These are phyloP conservation scores for Calonectria montana DNA, from an alignment of 2,329 filamentous ascomycete genomes.

Conservation along the genomic window DNA sequence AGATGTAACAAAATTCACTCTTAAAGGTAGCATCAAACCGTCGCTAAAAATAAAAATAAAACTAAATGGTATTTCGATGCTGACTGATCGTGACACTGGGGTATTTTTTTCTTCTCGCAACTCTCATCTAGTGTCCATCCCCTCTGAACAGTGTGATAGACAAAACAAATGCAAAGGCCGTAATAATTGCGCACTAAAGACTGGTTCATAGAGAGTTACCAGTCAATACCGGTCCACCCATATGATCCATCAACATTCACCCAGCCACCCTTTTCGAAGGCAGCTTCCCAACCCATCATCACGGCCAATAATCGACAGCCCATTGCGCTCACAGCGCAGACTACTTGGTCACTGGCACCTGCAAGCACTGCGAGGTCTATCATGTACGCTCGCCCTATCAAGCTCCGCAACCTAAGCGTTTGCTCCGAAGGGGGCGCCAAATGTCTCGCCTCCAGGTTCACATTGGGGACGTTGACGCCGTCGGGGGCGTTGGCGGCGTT, in stretches of 20 bases:
- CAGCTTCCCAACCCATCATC: constrained; percentile 87
- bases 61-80: constrained; percentile 35
- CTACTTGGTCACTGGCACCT: constrained; percentile 73
- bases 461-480: constrained; percentile 37
- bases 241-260: constrained; percentile 82
- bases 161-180: neutral
- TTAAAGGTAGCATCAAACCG: constrained; percentile 24
- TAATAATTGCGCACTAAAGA: neutral
- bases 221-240: constrained; percentile 66
- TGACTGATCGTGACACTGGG: constrained; percentile 21
- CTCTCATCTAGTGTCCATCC: neutral
- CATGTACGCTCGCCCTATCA: constrained; percentile 84
- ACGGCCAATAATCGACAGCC: constrained; percentile 82
- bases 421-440: constrained; percentile 55
- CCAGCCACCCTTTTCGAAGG: constrained; percentile 72
- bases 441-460: constrained; percentile 39
- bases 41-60: too few relatives aligned
- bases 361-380: constrained; percentile 83
- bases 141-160: constrained; percentile 6
- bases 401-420: constrained; percentile 75
- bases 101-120: constrained; percentile 18
- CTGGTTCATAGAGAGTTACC: constrained; percentile 33
- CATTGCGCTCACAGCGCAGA: constrained; percentile 81
- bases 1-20: constrained; percentile 9
- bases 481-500: constrained; percentile 50